Conservation (phyloP, 192 early-diverging fungal species). For the Gorgonomyces haynaldii region DNA sequence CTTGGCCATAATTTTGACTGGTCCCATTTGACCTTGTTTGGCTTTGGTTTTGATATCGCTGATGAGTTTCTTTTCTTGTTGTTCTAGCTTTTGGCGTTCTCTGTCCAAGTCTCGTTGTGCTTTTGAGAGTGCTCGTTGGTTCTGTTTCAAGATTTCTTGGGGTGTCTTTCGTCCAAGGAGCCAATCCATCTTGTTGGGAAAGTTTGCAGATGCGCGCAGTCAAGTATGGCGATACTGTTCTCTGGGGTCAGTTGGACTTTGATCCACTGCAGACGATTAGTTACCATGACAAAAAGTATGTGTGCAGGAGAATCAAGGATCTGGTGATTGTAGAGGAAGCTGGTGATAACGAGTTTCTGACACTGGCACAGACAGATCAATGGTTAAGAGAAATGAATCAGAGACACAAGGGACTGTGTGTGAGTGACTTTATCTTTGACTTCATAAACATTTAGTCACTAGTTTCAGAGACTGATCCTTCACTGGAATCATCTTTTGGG, state of each 20-base stretch:
- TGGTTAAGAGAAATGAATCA: too few relatives aligned
- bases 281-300: too few relatives aligned
- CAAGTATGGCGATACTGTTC: too few relatives aligned
- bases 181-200: constrained; percentile 27
- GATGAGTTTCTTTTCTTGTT: constrained; percentile 92
- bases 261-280: too few relatives aligned
- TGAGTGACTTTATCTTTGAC: background rate
- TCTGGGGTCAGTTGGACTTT: too few relatives aligned
- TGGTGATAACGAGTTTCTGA: too few relatives aligned
- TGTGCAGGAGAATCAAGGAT: too few relatives aligned
- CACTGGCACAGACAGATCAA: too few relatives aligned
- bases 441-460: background rate
- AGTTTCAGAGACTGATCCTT: background rate
- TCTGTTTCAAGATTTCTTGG: constrained; percentile 80
- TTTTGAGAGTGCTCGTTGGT: constrained; percentile 75
- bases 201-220: too few relatives aligned
- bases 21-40: constrained; percentile 81
- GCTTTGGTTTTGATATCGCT: constrained; percentile 86
- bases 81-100: constrained; percentile 77
- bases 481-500: background rate
- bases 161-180: constrained; percentile 61
- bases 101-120: constrained; percentile 88
- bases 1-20: constrained; percentile 89
- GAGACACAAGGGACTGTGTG: too few relatives aligned
- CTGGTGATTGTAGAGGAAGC: too few relatives aligned